Base-by-base conservation (phyloP, 495 filamentous ascomycete species). In the Penicillium riverlandense region DNA sequence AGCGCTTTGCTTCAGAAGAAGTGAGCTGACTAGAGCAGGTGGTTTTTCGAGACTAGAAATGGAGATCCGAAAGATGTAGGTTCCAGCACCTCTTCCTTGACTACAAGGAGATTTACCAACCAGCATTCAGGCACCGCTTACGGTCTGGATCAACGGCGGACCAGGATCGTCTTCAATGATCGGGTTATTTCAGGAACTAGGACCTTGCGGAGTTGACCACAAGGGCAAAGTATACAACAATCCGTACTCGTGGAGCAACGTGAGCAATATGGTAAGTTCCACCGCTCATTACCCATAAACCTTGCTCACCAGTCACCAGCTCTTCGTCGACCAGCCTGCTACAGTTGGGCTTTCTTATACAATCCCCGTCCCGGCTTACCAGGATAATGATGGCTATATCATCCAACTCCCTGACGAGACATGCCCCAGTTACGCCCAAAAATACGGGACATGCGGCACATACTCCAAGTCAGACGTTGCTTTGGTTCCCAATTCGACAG, bases 121-220 rank as follows among this genome's bases (percentile, higher is more conserved):
- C 34, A 16, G 6, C 9, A 41, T 8, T 0, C 10, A 68, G 39
- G 78, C 78, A n/a, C 77, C 76, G 0, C 49, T 82, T 32, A 82
- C 80, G 0, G 71, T 83, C 11, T 84, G 79, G 78, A 74, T 84
- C 55, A 82, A 82, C 53, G 79, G 80, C 37, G 59, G 61, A 6
- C 79, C 79, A 0, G 79, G 79, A 7, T 72, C 69, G 7, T 74
- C 69, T 31, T 76, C 71, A 31, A 81, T 83, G 79, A 74, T 82
- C 43, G 79, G 79, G 1, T 53, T 82, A 12, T 82, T 79, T 47
- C 72, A 81, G 53, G 79, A 82, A 49, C 57, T 71, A n/a, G 78
- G 79, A 0, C 80, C 80, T n/a, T 84, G 80, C 43, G 59, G 72
- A 33, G 66, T 80, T n/a, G 74, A 74, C 44, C 53, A 53, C 11